Percentiles rank a stretch among this genome's conserved stretches.
phyloP scores from a whole-genome alignment of 768 basidiomycete species.

The Xerocomellus chrysenteron region DNA sequence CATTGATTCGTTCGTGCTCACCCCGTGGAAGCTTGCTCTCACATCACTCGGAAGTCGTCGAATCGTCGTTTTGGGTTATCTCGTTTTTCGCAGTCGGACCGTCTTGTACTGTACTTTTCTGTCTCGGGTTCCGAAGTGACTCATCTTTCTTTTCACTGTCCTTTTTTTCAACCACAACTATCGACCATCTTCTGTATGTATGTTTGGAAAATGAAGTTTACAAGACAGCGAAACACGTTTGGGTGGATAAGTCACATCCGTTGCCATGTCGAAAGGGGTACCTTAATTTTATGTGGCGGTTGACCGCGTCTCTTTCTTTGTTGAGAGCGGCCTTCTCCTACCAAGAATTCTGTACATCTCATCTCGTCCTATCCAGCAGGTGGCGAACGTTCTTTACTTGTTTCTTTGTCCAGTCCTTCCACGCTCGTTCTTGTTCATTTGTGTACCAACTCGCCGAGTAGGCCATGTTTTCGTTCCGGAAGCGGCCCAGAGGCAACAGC shows the following conservation, averaged over 20 bases:
- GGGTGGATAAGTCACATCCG: constrained; percentile 2
- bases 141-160: constrained; percentile 9
- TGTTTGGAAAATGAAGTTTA: constrained; percentile 25
- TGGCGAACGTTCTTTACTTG: constrained; percentile 27
- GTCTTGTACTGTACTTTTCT: constrained; percentile 36
- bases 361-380: constrained; percentile 11
- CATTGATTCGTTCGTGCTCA: constrained; percentile 26
- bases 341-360: constrained; percentile 19
- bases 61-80: constrained; percentile 34
- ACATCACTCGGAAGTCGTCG: constrained; percentile 30
- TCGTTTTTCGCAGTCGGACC: constrained; percentile 33
- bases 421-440: constrained; percentile 25
- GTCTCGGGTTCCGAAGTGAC: constrained; percentile 16
- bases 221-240: constrained; percentile 5
- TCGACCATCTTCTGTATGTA: constrained; percentile 33
- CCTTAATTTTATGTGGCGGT: constrained; percentile 19
- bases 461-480: constrained; percentile 75
- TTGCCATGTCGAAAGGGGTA: constrained; percentile 29
- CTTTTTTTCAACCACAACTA: constrained; percentile 24
- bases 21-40: constrained; percentile 29
- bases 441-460: constrained; percentile 17
- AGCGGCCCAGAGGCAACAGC: constrained; percentile 52
- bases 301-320: constrained; percentile 8
- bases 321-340: constrained; percentile 16
- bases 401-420: constrained; percentile 23